A percentile compares a stretch with the other conserved stretches of the same genome.
phyloP scores from a whole-genome alignment of 768 basidiomycete genomes.

The Collybia sordida region DNA sequence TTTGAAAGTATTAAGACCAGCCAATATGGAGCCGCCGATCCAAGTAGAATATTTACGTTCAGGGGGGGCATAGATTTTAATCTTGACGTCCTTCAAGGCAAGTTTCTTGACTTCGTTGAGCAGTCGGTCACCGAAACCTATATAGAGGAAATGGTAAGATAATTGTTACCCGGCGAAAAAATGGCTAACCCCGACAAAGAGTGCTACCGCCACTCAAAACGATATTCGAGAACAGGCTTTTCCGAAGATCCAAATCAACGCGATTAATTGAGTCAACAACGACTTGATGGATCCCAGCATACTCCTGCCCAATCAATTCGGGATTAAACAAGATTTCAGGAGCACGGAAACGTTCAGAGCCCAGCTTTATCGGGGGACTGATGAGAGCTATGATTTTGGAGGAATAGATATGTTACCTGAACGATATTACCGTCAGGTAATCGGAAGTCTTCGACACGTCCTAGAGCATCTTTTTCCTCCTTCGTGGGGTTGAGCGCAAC shows the following conservation, averaged over 20 bases:
- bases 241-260: constrained; percentile 94
- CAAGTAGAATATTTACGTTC: constrained; percentile 98
- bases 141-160: constrained; percentile 4
- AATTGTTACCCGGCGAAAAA: not conserved
- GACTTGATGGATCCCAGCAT: constrained; percentile 96
- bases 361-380: constrained; percentile 57
- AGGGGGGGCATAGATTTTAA: constrained; percentile 99
- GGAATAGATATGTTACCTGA: constrained; percentile 52
- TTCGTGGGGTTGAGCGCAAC: constrained; percentile 89
- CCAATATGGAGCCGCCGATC: constrained; percentile 97
- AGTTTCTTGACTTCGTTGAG: constrained; percentile 96
- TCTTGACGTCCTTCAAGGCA: constrained; percentile 94
- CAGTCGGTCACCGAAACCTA: constrained; percentile 93
- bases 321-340: constrained; percentile 98
- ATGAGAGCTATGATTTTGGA: constrained; percentile 12
- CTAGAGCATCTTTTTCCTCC: constrained; percentile 88
- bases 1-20: constrained; percentile 95
- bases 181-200: constrained; percentile 76
- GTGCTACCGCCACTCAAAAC: constrained; percentile 97
- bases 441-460: constrained; percentile 83
- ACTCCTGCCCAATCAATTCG: constrained; percentile 93
- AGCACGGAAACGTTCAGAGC: constrained; percentile 92
- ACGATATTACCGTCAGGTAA: constrained; percentile 95
- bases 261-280: constrained; percentile 98
- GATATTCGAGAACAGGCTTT: constrained; percentile 94